Evolutionary conservation across 2,329 filamentous ascomycete species (phyloP).

Genomic region (Botrytis cinerea): DNA sequence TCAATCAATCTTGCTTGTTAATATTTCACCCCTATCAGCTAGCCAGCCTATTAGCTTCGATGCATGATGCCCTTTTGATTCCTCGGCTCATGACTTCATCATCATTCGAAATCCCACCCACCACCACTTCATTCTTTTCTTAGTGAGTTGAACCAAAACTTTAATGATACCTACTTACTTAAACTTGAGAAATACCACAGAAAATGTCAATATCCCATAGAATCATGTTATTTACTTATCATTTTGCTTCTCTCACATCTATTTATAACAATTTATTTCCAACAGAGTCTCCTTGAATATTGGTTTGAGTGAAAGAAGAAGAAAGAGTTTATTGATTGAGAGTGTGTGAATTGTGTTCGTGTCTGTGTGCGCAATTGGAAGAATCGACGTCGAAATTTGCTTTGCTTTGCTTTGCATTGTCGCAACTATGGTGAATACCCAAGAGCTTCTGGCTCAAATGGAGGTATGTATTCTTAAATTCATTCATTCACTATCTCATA

Average conservation of each 20-base stretch:
- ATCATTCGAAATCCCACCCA: not conserved
- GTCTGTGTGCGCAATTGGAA: not conserved
- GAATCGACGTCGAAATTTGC: not conserved
- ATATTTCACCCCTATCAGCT: not conserved
- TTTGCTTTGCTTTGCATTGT: not conserved
- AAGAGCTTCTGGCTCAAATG: slow-evolving; percentile 16
- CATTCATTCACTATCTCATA: not conserved
- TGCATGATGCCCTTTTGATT: not conserved
- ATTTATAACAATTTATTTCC: not conserved
- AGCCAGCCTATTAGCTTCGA: not conserved
- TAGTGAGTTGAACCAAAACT: not conserved
- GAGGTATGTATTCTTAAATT: slow-evolving; percentile 17
- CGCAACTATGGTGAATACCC: slow-evolving; percentile 19
- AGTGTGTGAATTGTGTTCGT: not conserved
- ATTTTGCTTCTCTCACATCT: not conserved
- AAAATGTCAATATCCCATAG: not conserved
- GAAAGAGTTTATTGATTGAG: not conserved
- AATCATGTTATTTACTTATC: not conserved
- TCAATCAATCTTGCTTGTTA: not conserved
- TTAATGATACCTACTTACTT: not conserved
- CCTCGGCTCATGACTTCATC: slow-evolving; percentile 13
- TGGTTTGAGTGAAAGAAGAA: not conserved
- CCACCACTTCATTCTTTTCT: not conserved
- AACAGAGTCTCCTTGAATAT: not conserved
- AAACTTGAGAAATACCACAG: not conserved